Evolutionary conservation across 352 stramenopile species (phyloP), one percentile per base, ranked within the genome.

Genomic region (Globisporangium apiculatum): DNA sequence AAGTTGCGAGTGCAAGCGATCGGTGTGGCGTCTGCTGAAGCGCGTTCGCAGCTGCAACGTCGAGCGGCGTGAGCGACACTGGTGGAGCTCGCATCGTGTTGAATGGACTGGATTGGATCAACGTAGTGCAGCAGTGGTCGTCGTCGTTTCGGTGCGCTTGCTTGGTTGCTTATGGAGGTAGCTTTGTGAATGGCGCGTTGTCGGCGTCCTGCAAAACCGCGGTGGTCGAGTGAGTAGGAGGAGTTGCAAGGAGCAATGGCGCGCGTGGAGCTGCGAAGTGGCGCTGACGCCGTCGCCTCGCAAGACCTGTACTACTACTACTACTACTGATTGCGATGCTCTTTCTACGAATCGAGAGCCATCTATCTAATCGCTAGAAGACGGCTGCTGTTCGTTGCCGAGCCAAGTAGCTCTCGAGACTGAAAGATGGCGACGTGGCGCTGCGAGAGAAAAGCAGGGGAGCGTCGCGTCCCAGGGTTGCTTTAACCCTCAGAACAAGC

Each of bases 221-320:
- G 40, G 14, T 48, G 45, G 12, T 48, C 4, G 12, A 48, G 12
- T 15, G 15, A 48, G 11, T 18, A 48, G 11, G 45, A 18, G 42
- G 45, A 48, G 14, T 8, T 9, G 40, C 40, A 43, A 43, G n/a
- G 45, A 48, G 45, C 45, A 48, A 48, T 48, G 45, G 45, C 45
- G 45, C 45, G 45, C 45, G 45, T 48, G 45, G 45, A 48, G 45
- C 45, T 48, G 45, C 45, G 45, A 48, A 48, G 15, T 48, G 45
- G 45, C 45, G 45, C 12, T n/a, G 10, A 17, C 38, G 38, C 11
- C 41, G 41, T 45, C 41, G 41, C 15, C 41, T 45, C 45, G n/a
- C 45, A 48, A 7, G 15, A 15, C 12, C 45, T 8, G 40, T 12
- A 43, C 40, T 8, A 12, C 11, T 43, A 12, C 40, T 43, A 12